Conservation (phyloP, 371 early-diverging fungal genomes). For the Syncephalastrum contaminatum region DNA sequence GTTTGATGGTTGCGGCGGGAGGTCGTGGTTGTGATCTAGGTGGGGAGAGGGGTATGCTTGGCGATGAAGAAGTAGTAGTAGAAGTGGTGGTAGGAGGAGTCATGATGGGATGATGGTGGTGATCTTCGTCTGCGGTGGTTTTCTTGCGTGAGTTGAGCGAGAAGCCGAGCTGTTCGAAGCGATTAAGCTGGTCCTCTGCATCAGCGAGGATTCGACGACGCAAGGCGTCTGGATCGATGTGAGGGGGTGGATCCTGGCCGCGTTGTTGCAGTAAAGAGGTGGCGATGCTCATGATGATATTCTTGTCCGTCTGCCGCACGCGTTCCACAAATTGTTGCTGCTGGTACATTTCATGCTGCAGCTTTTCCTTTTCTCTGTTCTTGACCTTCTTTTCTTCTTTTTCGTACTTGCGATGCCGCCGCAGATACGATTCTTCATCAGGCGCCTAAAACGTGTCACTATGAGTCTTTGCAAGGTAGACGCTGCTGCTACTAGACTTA, state of each 20-base stretch:
- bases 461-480: not conserved
- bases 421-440: conserved; percentile 57
- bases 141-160: conserved; percentile 9
- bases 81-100: not conserved
- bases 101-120: no score
- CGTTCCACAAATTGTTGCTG: conserved; percentile 61
- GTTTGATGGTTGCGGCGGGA: not conserved
- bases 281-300: conserved; percentile 33
- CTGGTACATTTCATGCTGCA: conserved; percentile 63
- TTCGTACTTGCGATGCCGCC: conserved; percentile 63
- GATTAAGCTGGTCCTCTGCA: conserved; percentile 48
- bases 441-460: not conserved
- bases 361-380: conserved; percentile 64
- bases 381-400: conserved; percentile 65
- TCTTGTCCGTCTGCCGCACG: conserved; percentile 51
- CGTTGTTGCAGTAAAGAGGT: conserved; percentile 38
- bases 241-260: conserved; percentile 7
- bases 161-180: conserved; percentile 56
- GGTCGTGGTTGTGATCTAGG: not conserved
- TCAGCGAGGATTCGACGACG: conserved; percentile 49
- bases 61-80: not conserved
- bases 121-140: not conserved
- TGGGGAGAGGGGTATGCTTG: not conserved
- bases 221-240: conserved; percentile 34
- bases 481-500: not conserved